Percentiles rank a stretch among this genome's conserved stretches.
These are phyloP conservation scores for Backusella sp. DNA, from an alignment of 192 early-diverging fungal species.

Conservation along the genomic window DNA sequence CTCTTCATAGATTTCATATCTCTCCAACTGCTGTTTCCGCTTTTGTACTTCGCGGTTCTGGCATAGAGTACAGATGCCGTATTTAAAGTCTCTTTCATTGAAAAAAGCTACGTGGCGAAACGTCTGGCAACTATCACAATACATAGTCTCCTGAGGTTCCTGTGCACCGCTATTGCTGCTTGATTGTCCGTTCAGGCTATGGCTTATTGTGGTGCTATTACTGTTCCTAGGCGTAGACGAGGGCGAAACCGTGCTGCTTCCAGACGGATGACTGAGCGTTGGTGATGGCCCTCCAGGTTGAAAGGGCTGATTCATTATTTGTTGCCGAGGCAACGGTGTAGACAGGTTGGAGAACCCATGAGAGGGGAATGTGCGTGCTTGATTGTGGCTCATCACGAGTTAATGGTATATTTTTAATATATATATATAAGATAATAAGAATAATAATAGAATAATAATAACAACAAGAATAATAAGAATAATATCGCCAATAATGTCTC, in stretches of 20 bases:
- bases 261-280: slow-evolving; percentile 3
- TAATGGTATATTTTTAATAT: neutral
- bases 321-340: neutral
- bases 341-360: neutral
- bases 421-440: neutral
- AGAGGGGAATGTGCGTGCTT: neutral
- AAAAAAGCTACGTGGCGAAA: slow-evolving; percentile 1
- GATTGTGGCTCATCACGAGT: neutral
- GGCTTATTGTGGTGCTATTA: neutral
- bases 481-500: neutral
- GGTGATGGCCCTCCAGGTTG: neutral
- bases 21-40: slow-evolving; percentile 9
- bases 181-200: neutral
- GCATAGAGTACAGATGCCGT: slow-evolving; percentile 11
- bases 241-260: neutral
- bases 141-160: neutral
- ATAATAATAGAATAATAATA: neutral
- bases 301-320: slow-evolving; percentile 4
- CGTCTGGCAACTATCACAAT: slow-evolving; percentile 21
- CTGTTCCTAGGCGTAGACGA: neutral
- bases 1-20: slow-evolving; percentile 21
- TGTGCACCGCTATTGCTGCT: neutral
- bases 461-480: neutral
- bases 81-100: slow-evolving; percentile 16
- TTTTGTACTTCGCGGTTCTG: slow-evolving; percentile 13